Percentiles rank a stretch among this genome's conserved stretches.
Evolutionary conservation across 2,329 filamentous ascomycete species (phyloP).

Genomic region (Aspergillus udagawae): DNA sequence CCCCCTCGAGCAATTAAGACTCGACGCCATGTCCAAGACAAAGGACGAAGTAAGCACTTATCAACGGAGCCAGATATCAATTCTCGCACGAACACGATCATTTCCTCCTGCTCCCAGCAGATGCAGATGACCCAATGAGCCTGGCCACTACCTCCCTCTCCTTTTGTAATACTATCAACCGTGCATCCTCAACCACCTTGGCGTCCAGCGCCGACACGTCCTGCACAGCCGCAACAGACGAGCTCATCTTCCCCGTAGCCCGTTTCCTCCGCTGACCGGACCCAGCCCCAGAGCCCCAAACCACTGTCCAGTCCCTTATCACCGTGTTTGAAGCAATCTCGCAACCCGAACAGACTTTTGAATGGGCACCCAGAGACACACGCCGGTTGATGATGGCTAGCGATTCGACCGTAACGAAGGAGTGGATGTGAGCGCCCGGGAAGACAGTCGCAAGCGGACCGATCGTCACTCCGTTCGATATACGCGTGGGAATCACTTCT

Average conservation of each 20-base stretch:
- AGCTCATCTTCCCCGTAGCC: constrained; percentile 13
- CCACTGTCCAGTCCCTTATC: constrained; percentile 64
- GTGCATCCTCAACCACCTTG: constrained; percentile 59
- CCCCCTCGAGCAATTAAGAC: not conserved
- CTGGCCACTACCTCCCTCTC: constrained; percentile 65
- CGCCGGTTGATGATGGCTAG: constrained; percentile 35
- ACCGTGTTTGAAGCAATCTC: constrained; percentile 55
- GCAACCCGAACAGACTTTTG: constrained; percentile 65
- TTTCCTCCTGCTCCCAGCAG: constrained; percentile 26
- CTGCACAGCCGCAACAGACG: constrained; percentile 3
- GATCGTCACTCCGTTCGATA: constrained; percentile 38
- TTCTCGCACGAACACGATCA: not conserved
- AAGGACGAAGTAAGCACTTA: no score
- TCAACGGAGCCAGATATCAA: not conserved
- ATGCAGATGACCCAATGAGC: constrained; percentile 50
- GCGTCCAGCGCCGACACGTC: constrained; percentile 42
- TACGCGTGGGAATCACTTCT: constrained; percentile 20
- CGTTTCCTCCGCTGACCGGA: constrained; percentile 33
- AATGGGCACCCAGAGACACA: constrained; percentile 50
- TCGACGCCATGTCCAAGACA: not conserved
- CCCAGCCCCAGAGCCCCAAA: constrained; percentile 59
- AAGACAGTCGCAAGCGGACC: constrained; percentile 35
- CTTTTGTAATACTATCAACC: constrained; percentile 60
- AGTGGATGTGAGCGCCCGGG: constrained; percentile 38
- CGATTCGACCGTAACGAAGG: constrained; percentile 42